Evolutionary conservation across 2,329 filamentous ascomycete species (phyloP).

Genomic region (Talaromyces sp.): DNA sequence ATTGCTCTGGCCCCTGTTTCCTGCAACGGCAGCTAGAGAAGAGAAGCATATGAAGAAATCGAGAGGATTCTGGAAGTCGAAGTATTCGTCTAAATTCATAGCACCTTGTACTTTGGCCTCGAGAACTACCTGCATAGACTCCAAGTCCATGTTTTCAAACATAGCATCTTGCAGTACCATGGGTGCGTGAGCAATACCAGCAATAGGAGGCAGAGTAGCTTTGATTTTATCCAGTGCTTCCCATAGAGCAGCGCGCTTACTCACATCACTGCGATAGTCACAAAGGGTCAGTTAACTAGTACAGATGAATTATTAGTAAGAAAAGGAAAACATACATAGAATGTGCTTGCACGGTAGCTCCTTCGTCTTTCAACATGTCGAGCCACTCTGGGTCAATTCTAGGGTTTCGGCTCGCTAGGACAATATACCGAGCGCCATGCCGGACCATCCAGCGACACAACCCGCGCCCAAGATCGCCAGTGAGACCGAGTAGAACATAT

Average conservation of each 20-base stretch:
- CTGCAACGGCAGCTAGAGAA: constrained; percentile 22
- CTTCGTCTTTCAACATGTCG: background rate
- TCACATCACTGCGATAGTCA: background rate
- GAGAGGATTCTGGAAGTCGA: constrained; percentile 18
- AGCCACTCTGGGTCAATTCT: constrained; percentile 16
- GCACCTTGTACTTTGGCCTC: constrained; percentile 39
- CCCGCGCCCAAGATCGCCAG: constrained; percentile 27
- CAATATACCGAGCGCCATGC: constrained; percentile 25
- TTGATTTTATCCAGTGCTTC: background rate
- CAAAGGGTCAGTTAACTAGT: too few species aligned
- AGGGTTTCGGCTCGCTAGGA: constrained; percentile 29
- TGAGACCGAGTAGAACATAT: constrained; percentile 28
- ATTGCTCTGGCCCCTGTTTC: constrained; percentile 37
- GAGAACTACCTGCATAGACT: constrained; percentile 25
- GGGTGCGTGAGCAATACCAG: constrained; percentile 35
- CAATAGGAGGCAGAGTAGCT: constrained; percentile 25
- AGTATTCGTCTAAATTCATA: constrained; percentile 19
- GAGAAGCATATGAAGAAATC: constrained; percentile 39
- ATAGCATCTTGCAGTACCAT: constrained; percentile 33
- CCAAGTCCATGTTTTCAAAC: constrained; percentile 30
- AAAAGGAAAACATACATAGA: background rate
- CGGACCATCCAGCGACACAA: constrained; percentile 27
- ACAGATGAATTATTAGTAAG: too few species aligned
- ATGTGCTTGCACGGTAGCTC: background rate
- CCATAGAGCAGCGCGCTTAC: background rate